A percentile compares a stretch with the other conserved stretches of the same genome.
phyloP scores from a whole-genome alignment of 1,284 basidiomycete species.

The Apiotrichum veenhuisii region DNA sequence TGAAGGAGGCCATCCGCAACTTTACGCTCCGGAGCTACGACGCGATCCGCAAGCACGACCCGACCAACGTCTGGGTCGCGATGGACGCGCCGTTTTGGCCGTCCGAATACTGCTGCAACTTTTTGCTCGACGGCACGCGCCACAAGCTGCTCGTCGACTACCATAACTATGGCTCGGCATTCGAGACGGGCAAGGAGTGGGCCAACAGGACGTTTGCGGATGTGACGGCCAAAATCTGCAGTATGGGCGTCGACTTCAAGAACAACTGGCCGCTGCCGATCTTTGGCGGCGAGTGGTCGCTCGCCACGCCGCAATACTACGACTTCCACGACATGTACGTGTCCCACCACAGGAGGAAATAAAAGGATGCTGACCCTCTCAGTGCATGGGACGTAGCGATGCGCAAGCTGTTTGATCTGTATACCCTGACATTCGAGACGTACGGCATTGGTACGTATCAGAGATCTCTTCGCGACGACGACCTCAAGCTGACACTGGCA shows the following conservation, averaged over 20 bases:
- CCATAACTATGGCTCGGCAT: conserved; percentile 75
- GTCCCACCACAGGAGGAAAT: no score
- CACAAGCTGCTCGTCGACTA: conserved; percentile 71
- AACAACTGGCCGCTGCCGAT: conserved; percentile 61
- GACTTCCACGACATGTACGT: no score
- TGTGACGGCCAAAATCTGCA: conserved; percentile 60
- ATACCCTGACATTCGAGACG: conserved; percentile 52
- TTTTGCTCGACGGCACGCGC: conserved; percentile 59
- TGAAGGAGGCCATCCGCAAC: no score
- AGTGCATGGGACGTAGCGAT: conserved; percentile 44
- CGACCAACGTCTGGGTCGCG: no score
- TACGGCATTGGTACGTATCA: conserved; percentile 31
- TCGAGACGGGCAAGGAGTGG: conserved; percentile 52
- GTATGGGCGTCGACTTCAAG: conserved; percentile 51
- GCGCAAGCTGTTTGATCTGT: conserved; percentile 78
- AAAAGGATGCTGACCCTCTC: conserved; percentile 3
- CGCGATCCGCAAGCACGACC: no score
- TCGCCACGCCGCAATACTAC: conserved; percentile 50
- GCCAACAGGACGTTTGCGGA: conserved; percentile 12
- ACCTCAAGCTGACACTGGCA: no score
- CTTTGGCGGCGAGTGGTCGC: conserved; percentile 75
- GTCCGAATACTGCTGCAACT: conserved; percentile 63
- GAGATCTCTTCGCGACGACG: no score
- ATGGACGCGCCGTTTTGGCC: neutral
- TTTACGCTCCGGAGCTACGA: no score